Conservation (phyloP, 768 basidiomycete species). For the Mycena rebaudengoi region DNA sequence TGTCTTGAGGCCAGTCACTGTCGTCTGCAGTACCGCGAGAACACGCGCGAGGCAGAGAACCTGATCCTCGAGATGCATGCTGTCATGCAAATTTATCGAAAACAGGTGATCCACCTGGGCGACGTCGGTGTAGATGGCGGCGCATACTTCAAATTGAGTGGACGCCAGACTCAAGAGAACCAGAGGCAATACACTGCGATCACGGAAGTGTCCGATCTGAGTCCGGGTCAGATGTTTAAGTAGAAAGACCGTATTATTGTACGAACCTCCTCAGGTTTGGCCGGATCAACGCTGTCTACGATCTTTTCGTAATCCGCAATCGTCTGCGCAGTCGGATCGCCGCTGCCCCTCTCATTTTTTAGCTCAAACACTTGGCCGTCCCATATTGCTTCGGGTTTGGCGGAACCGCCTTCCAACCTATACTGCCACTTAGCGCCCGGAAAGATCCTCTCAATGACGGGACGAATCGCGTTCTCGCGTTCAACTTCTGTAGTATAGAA, state of each 20-base stretch:
- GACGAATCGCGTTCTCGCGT: background rate
- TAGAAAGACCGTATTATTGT: background rate
- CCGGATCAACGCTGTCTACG: background rate
- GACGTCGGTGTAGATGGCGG: background rate
- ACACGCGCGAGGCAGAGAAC: background rate
- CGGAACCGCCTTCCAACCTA: too few species aligned
- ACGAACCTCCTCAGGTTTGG: background rate
- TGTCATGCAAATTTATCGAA: background rate
- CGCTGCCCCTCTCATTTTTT: background rate
- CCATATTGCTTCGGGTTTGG: background rate
- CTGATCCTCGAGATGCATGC: slow-evolving; percentile 1
- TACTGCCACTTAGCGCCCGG: background rate
- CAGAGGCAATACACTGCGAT: background rate
- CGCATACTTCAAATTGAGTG: slow-evolving; percentile 1
- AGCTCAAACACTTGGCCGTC: background rate
- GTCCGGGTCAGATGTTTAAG: background rate
- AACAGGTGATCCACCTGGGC: slow-evolving; percentile 1
- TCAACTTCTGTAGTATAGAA: background rate
- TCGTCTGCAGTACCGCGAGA: background rate
- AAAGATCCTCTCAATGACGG: background rate
- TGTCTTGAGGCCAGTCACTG: background rate
- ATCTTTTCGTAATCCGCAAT: background rate
- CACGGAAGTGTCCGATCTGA: background rate
- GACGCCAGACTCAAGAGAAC: background rate
- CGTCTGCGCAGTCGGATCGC: background rate